These are phyloP conservation scores for Stephanodiscus triporus DNA, from an alignment of 108 stramenopile species.

Conservation along the genomic window DNA sequence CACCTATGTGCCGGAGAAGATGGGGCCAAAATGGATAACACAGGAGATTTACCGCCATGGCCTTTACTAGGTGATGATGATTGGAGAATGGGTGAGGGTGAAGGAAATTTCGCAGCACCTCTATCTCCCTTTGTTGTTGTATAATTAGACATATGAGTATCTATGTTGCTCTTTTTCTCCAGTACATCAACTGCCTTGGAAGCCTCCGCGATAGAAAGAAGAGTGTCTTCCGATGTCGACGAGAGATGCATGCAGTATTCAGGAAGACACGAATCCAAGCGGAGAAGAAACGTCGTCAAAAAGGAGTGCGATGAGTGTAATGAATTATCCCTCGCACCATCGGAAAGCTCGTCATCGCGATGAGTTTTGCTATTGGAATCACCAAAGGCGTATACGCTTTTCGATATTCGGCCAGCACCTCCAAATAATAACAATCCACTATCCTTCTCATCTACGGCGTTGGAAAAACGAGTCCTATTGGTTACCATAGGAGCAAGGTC, in stretches of 20 bases:
- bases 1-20: background rate
- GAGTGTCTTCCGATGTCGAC: conserved; percentile 2
- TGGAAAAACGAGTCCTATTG: background rate
- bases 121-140: background rate
- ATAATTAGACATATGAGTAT: background rate
- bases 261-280: conserved; percentile 33
- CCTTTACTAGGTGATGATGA: conserved; percentile 15
- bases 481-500: background rate
- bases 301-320: background rate
- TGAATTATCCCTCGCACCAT: background rate
- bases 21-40: background rate
- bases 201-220: conserved; percentile 17
- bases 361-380: background rate
- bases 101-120: background rate
- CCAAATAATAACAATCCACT: background rate
- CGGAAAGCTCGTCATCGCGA: background rate
- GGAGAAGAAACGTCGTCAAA: conserved; percentile 27
- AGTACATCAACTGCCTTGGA: conserved; percentile 32
- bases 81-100: background rate
- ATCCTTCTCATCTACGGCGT: background rate
- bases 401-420: background rate
- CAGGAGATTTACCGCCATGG: background rate
- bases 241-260: conserved; percentile 38
- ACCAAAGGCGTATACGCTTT: background rate
- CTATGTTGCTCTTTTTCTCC: conserved; percentile 12